Evolutionary conservation across 2,329 filamentous ascomycete genomes (phyloP), one percentile per base, ranked within the genome.

Genomic region (Alternaria atra): DNA sequence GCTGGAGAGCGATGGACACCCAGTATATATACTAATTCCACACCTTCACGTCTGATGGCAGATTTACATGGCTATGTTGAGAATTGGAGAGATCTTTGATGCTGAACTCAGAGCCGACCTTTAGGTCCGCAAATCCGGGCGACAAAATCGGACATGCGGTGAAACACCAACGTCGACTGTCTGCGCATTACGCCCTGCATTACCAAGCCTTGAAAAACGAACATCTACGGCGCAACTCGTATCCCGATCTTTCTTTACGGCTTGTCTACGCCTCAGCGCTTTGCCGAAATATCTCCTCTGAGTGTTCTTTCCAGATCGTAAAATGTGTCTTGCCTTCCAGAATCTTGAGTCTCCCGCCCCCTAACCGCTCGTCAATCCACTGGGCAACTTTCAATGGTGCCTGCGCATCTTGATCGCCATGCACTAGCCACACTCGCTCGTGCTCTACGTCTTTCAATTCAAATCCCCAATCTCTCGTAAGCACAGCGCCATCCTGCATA

Each of bases 231-330:
- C n/a, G 15, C 39, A 55, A 37, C 13, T 12, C 23, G 13, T 17
- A 30, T 4, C 39, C 39, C 20, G 13, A 50, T 6, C 20, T 30
- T 25, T n/a, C 13, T n/a, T 12, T 5, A 37, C 20, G 32, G 13
- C 32, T n/a, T 23, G 23, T 10, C 27, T 59, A 67, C 39, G 53
- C 55, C 61, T 55, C 56, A 12, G 61, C 64, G 32, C 46, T 50
- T 8, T 56, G 44, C 27, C 44, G 34, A 54, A 67, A 71, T 32
- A 70, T 66, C 50, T 70, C 67, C 27, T 65, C 61, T 20, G 55
- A 60, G 51, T 66, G 61, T 35, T 68, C 54, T 17, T 69, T 68
- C 68, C 68, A 72, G 34, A 70, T 68, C 9, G 64, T 69, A 15
- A 63, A 68, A 62, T 70, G 69, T 20, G 65, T 72, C 54, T 62